A percentile compares a stretch with the other conserved stretches of the same genome.
Evolutionary conservation across 2,329 filamentous ascomycete genomes (phyloP).

Genomic region (Coniochaeta hoffmannii): DNA sequence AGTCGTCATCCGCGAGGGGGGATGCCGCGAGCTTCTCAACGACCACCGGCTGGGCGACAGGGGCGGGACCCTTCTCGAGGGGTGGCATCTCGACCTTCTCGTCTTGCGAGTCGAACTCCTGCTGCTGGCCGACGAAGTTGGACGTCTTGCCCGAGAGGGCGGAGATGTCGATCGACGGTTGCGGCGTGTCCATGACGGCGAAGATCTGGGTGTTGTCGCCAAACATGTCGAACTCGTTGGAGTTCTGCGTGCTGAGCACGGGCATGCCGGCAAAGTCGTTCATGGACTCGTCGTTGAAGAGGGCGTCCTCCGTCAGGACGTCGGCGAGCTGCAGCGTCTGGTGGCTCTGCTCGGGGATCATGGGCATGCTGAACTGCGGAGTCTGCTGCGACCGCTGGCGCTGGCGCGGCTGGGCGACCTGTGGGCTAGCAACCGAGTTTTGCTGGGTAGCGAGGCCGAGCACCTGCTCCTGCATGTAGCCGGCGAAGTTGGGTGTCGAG

Average conservation of each 20-base stretch:
- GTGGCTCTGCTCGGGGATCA: not conserved
- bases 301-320: not conserved
- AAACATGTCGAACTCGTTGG: not conserved
- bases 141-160: constrained; percentile 65
- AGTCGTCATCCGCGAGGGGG: constrained; percentile 41
- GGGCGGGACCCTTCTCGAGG: constrained; percentile 34
- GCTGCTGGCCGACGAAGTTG: constrained; percentile 40
- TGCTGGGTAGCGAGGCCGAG: not conserved
- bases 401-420: not conserved
- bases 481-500: constrained; percentile 73
- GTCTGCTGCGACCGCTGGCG: not conserved
- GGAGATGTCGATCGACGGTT: constrained; percentile 46
- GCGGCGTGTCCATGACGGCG: constrained; percentile 30
- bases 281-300: not conserved
- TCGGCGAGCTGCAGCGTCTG: constrained; percentile 1
- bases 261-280: not conserved
- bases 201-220: not conserved
- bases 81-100: constrained; percentile 51
- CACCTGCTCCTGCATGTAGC: constrained; percentile 46
- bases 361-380: not conserved
- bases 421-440: not conserved
- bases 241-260: not conserved
- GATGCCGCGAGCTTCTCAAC: constrained; percentile 19
- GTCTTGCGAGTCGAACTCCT: constrained; percentile 29
- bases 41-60: constrained; percentile 17